Conservation (phyloP, 176 grass and related monocot genomes). For the Microstegium vimineum region DNA sequence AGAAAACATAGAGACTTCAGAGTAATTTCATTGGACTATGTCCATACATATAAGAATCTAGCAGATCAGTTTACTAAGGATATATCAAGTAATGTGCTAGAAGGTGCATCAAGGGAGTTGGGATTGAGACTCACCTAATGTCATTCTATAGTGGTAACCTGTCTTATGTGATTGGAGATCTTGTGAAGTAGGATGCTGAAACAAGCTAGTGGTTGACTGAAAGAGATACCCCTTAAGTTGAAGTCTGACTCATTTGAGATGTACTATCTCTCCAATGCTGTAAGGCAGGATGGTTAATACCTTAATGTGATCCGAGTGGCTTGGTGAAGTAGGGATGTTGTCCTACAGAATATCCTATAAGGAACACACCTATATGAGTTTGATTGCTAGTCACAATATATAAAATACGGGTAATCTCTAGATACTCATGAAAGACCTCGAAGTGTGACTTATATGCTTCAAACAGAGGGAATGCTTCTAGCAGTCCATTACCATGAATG, state of each 20-base stretch:
- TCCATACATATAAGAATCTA: neutral
- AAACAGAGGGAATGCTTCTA: too few species aligned
- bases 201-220: neutral
- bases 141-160: neutral
- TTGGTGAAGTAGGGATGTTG: conserved; percentile 25
- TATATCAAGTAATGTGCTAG: neutral
- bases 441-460: too few species aligned
- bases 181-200: neutral
- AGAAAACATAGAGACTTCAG: neutral
- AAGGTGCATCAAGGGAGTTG: neutral
- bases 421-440: neutral
- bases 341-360: neutral
- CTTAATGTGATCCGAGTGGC: neutral
- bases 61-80: neutral
- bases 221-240: neutral
- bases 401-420: neutral
- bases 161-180: neutral
- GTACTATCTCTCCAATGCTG: too few species aligned
- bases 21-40: neutral
- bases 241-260: too few species aligned
- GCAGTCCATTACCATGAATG: too few species aligned
- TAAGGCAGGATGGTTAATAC: too few species aligned
- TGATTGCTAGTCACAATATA: neutral
- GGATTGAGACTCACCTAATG: neutral
- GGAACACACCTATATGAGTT: neutral